Base-by-base conservation (phyloP, 106 monocot species). In the Platanthera guangdongensis region DNA sequence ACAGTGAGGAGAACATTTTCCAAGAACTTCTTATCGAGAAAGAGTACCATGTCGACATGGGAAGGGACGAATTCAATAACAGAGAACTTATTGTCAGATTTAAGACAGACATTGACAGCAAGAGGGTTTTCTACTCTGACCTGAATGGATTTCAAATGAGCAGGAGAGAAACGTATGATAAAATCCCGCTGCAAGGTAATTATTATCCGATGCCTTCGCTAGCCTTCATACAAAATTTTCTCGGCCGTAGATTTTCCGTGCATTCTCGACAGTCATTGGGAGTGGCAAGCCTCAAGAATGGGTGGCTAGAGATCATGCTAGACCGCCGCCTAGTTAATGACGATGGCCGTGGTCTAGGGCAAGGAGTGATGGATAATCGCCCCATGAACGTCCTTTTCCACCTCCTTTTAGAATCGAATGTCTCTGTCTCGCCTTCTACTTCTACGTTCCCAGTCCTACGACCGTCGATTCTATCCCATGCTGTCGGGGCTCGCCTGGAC, bases 91-190 rank as follows among this genome's bases (percentile, higher is more conserved):
- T 97, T 54, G 84, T 82, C 39, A 81, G 94, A 85, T 97, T 86
- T 76, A 97, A 94, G 72, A 97, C 97, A 51, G 81, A 89, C 82
- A 81, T 94, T 54, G 83, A 97, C 64, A 97, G 89, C 74, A 76
- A 82, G 39, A 78, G 83, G 75, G 76, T 94, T 16, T 97, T 97
- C 78, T 91, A 91, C 74, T 86, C 93, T 54, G 97, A 97, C 82
- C 75, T 97, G 4, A 97, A 97, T 88, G 93, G 97, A 12, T 93
- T 97, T 75, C 93, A 97, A 74, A 97, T 89, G 89, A 97, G 89
- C 75, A 47, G 97, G 25, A 91, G 97, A 68, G 86, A 97, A 83
- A 91, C 88, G 28, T 97, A 94, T 74, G 89, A 91, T 81, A 97
- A 97, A 78, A 94, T 97, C 48, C 97, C 97, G 48, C 79, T 94